Base-by-base conservation (phyloP, 2,329 filamentous ascomycete genomes). In the Didymosphaeria variabile region DNA sequence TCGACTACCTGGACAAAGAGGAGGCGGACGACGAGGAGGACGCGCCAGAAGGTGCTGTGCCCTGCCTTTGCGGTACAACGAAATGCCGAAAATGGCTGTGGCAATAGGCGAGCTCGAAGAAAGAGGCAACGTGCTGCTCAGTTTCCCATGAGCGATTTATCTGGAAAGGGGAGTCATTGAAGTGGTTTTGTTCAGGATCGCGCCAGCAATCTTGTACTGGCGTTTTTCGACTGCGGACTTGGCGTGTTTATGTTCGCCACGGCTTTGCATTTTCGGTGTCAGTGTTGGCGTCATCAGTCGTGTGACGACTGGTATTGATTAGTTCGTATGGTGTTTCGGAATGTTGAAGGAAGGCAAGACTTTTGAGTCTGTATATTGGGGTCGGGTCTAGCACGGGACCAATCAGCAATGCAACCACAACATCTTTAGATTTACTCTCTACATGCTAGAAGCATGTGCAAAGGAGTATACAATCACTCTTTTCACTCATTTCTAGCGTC, bases 1-100 rank as follows among this genome's bases (percentile, higher is more conserved):
- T 95, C 73, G 91, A 94, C 70, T 95, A 95, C 69, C 83, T 91
- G 6, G 90, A 91, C 66, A 88, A 88, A 9, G 83, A 87, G 26
- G 85, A 86, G 44, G 71, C 72, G 10, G 71, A 77, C 13, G 67
- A 73, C 8, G 53, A 32, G 38, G 52, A 38, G 13, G 42, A 55
- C 3, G 29, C 29, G 19, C 82, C 85, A 19, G 84, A 85, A 52
- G 69, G 74, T 15, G 72, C 53, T 36, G 53, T 55, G 40, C 74
- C 73, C 1, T 85, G 83, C 66, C 76, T 79, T 13, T 94, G 91
- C 67, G 86, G 88, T 1, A 86, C 88, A 46, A 70, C 79, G 38
- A 88, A 87, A 19, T 94, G 91, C 69, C 82, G 91, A 38, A 88
- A 87, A 0, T 92, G 83, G 73, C 72, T 94, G 44, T 94, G 91